Conservation (phyloP, 805 yeast species). For the Deakozyma indianensis region DNA sequence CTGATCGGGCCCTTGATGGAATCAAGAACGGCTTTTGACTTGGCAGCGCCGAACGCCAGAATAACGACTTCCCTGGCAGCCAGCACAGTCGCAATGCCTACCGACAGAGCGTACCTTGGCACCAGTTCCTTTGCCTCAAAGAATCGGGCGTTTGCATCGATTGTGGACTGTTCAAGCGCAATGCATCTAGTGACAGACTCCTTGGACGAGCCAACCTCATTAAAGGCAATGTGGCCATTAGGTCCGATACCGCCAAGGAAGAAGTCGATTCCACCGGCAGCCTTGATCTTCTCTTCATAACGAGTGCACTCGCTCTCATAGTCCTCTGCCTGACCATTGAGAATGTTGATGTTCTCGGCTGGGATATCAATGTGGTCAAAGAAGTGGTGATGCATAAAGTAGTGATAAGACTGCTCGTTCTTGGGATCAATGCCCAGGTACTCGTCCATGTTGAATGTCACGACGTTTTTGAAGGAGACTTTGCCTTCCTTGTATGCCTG, state of each 20-base stretch:
- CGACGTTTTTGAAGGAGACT: conserved; percentile 36
- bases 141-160: conserved; percentile 39
- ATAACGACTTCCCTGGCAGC: conserved; percentile 38
- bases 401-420: conserved; percentile 39
- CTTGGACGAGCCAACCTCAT: conserved; percentile 39
- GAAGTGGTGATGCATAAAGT: conserved; percentile 41
- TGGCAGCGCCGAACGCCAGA: conserved; percentile 35
- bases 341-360: conserved; percentile 35
- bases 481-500: conserved; percentile 28
- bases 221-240: conserved; percentile 48
- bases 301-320: conserved; percentile 30
- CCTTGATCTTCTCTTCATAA: conserved; percentile 35
- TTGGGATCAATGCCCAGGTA: conserved; percentile 35
- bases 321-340: conserved; percentile 37
- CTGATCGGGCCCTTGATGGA: conserved; percentile 29
- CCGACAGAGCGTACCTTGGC: conserved; percentile 37
- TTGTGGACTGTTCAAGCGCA: conserved; percentile 33
- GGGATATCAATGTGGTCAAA: conserved; percentile 43
- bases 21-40: conserved; percentile 32
- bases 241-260: conserved; percentile 49
- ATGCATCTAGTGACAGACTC: conserved; percentile 33
- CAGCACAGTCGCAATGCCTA: conserved; percentile 43
- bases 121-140: conserved; percentile 33
- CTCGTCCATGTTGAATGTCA: conserved; percentile 51
- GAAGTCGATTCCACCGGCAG: conserved; percentile 35